phyloP scores from a whole-genome alignment of 2,329 filamentous ascomycete species.

The Pseudopyrenochaeta lycopersici region DNA sequence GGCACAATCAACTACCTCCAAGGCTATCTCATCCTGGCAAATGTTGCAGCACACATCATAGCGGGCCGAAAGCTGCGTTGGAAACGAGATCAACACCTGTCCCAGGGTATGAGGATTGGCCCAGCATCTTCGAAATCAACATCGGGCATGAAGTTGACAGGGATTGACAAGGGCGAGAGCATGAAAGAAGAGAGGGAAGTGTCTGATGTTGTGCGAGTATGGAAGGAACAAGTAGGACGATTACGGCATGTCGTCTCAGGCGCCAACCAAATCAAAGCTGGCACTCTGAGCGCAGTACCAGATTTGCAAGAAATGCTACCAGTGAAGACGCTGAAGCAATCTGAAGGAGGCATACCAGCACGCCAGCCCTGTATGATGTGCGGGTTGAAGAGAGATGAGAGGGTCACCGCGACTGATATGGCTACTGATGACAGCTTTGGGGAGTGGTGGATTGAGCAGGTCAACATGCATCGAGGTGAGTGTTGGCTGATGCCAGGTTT shows the following conservation, averaged over 20 bases:
- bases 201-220: constrained; percentile 76
- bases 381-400: constrained; percentile 86
- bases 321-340: constrained; percentile 68
- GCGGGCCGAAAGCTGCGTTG: constrained; percentile 86
- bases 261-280: constrained; percentile 61
- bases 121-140: constrained; percentile 72
- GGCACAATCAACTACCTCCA: constrained; percentile 70
- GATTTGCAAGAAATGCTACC: constrained; percentile 75
- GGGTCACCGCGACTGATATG: constrained; percentile 77
- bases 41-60: constrained; percentile 80
- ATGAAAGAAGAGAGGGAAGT: constrained; percentile 85
- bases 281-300: constrained; percentile 64
- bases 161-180: constrained; percentile 84
- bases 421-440: constrained; percentile 89
- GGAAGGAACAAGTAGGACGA: constrained; percentile 78
- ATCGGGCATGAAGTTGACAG: constrained; percentile 90
- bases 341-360: constrained; percentile 75
- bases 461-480: constrained; percentile 71
- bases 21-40: constrained; percentile 69
- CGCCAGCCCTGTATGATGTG: constrained; percentile 83
- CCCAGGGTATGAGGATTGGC: constrained; percentile 87
- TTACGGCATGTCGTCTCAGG: constrained; percentile 76
- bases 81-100: constrained; percentile 86
- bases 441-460: constrained; percentile 90
- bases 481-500: not conserved